These are phyloP conservation scores for Volutella citrinella DNA, from an alignment of 2,329 filamentous ascomycete genomes.

Conservation along the genomic window DNA sequence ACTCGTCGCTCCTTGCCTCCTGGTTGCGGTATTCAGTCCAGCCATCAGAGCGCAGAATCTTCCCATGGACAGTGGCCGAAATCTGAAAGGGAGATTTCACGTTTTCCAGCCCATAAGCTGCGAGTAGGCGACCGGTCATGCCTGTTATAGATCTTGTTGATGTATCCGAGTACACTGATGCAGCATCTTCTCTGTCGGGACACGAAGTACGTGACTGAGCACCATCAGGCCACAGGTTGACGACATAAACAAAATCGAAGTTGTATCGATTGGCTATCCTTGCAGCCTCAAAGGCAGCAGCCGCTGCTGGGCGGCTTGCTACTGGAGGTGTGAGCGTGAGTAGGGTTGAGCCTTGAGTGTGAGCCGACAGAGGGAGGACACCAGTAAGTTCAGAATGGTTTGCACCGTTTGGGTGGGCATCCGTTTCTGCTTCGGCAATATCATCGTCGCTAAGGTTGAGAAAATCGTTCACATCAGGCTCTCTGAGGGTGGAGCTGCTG, in stretches of 20 bases:
- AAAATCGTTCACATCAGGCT: slow-evolving; percentile 54
- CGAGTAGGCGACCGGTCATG: slow-evolving; percentile 50
- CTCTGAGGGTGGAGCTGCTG: slow-evolving; percentile 39
- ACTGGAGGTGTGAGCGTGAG: slow-evolving; percentile 45
- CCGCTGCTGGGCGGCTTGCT: slow-evolving; percentile 40
- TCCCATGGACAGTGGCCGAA: slow-evolving; percentile 46
- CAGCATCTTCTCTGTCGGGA: slow-evolving; percentile 8
- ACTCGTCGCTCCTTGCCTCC: slow-evolving; percentile 39
- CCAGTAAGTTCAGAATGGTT: slow-evolving; percentile 8
- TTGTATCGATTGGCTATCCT: slow-evolving; percentile 54
- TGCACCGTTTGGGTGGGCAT: slow-evolving; percentile 16
- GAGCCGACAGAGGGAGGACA: slow-evolving; percentile 18
- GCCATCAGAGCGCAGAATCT: slow-evolving; percentile 45
- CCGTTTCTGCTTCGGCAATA: slow-evolving; percentile 45
- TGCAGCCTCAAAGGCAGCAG: slow-evolving; percentile 52
- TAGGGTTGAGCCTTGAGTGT: slow-evolving; percentile 29
- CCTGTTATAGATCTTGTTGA: slow-evolving; percentile 12
- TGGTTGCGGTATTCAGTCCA: slow-evolving; percentile 53
- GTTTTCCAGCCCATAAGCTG: slow-evolving; percentile 51
- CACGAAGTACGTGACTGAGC: slow-evolving; percentile 10
- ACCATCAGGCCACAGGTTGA: slow-evolving; percentile 52
- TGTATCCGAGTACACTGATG: slow-evolving; percentile 7
- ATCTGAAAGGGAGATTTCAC: slow-evolving; percentile 52
- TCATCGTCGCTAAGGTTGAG: slow-evolving; percentile 55
- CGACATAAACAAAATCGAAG: slow-evolving; percentile 57